A percentile compares a stretch with the other conserved stretches of the same genome.
Conservation (phyloP, 2,329 filamentous ascomycete genomes). For the Aspergillus melleus region DNA sequence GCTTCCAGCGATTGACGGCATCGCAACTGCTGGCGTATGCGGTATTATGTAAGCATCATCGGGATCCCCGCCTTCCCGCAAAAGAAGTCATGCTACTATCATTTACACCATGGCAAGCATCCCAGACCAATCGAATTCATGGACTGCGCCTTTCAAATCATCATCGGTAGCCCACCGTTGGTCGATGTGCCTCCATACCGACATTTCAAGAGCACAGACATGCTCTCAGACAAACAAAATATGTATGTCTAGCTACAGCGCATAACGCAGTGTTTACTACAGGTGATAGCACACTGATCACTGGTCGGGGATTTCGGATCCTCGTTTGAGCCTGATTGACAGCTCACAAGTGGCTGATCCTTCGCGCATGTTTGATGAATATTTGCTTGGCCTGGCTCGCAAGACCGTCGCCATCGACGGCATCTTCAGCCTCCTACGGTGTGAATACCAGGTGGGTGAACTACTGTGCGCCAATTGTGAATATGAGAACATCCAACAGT, state of each 20-base stretch:
- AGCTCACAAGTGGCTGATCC: not conserved
- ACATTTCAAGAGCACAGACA: not conserved
- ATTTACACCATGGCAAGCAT: no score
- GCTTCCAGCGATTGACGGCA: not conserved
- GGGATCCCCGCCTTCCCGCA: not conserved
- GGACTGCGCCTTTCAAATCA: not conserved
- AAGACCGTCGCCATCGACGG: no score
- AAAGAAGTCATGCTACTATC: no score
- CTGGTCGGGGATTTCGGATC: not conserved
- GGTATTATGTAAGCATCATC: not conserved
- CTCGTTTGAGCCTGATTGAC: not conserved
- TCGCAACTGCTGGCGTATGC: not conserved
- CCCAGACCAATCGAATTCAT: no score
- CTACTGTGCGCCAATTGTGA: not conserved
- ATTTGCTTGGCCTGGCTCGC: not conserved
- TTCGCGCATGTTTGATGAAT: not conserved
- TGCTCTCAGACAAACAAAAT: no score
- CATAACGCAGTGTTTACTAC: not conserved
- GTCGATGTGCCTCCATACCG: not conserved
- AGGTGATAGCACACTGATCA: not conserved
- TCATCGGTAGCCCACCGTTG: not conserved
- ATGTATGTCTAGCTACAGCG: no score
- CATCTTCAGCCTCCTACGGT: not conserved
- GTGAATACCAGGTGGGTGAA: not conserved
- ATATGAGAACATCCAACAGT: not conserved